Conservation (phyloP, 257 asterid genomes). For the Thymus quinquecostatus region DNA sequence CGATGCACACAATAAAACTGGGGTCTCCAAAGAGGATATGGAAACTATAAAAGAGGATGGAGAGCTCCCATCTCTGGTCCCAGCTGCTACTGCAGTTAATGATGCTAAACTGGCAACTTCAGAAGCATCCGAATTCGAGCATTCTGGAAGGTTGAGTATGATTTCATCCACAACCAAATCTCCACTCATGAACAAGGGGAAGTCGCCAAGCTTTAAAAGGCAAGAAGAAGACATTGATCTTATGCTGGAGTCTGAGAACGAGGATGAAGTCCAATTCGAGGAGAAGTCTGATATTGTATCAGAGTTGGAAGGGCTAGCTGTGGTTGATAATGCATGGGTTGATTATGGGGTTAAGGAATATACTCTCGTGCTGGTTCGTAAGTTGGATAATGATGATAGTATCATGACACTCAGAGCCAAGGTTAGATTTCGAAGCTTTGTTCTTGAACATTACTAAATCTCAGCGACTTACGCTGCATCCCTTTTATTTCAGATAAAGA, state of each 20-base stretch:
- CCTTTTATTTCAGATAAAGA: conserved; percentile 57
- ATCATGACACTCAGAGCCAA: conserved; percentile 74
- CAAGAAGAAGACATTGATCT: conserved; percentile 75
- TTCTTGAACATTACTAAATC: conserved; percentile 11
- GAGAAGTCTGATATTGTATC: conserved; percentile 48
- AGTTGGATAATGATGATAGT: conserved; percentile 50
- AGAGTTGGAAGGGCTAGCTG: conserved; percentile 32
- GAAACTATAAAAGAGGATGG: conserved; percentile 85
- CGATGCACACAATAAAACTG: conserved; percentile 45
- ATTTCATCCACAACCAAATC: conserved; percentile 69
- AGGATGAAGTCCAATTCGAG: conserved; percentile 66
- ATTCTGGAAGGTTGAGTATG: conserved; percentile 61
- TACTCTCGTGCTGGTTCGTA: conserved; percentile 60
- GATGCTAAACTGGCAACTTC: conserved; percentile 47
- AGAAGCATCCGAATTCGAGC: conserved; percentile 52
- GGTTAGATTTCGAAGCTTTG: conserved; percentile 47
- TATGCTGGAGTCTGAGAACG: conserved; percentile 80
- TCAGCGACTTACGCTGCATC: conserved; percentile 16
- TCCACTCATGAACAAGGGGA: conserved; percentile 59
- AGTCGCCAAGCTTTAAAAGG: conserved; percentile 69
- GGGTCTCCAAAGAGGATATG: conserved; percentile 54
- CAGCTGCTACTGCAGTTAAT: conserved; percentile 43
- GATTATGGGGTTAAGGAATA: conserved; percentile 64
- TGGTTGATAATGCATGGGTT: conserved; percentile 56
- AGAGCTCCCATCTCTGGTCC: conserved; percentile 76